phyloP scores from a whole-genome alignment of 1,139 yeast genomes.

The Trichomonascaceae sp. region DNA sequence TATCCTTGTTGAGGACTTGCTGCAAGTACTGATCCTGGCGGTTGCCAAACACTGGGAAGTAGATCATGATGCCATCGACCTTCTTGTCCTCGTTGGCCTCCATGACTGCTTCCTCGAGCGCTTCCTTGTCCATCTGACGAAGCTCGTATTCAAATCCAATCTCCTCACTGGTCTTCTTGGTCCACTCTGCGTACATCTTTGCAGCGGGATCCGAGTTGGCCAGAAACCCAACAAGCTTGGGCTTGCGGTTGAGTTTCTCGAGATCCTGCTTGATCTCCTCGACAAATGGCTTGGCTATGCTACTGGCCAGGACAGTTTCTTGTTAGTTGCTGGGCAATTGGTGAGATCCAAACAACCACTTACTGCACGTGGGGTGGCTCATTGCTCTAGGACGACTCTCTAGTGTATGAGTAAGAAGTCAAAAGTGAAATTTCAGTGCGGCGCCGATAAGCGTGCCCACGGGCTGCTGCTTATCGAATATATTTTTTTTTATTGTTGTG shows the following conservation, averaged over 20 bases:
- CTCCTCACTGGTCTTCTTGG: constrained; percentile 76
- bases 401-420: too few relatives aligned
- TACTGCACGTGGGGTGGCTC: too few relatives aligned
- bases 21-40: constrained; percentile 91
- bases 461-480: too few relatives aligned
- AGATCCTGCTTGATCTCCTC: constrained; percentile 60
- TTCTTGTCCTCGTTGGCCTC: constrained; percentile 65
- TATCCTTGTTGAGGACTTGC: constrained; percentile 72
- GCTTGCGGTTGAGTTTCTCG: constrained; percentile 36
- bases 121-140: constrained; percentile 61
- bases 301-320: constrained; percentile 79
- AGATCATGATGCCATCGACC: constrained; percentile 93
- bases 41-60: constrained; percentile 93
- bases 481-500: too few relatives aligned
- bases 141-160: constrained; percentile 79
- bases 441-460: too few relatives aligned
- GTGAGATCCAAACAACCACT: too few relatives aligned
- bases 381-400: too few relatives aligned
- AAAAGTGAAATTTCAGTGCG: too few relatives aligned
- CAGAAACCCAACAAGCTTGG: constrained; percentile 76
- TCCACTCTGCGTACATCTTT: constrained; percentile 89
- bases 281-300: constrained; percentile 69
- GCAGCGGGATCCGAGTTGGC: constrained; percentile 96
- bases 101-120: constrained; percentile 68
- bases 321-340: too few relatives aligned